Base-by-base conservation (phyloP, 371 early-diverging fungal genomes). In the Mortierella sp. region DNA sequence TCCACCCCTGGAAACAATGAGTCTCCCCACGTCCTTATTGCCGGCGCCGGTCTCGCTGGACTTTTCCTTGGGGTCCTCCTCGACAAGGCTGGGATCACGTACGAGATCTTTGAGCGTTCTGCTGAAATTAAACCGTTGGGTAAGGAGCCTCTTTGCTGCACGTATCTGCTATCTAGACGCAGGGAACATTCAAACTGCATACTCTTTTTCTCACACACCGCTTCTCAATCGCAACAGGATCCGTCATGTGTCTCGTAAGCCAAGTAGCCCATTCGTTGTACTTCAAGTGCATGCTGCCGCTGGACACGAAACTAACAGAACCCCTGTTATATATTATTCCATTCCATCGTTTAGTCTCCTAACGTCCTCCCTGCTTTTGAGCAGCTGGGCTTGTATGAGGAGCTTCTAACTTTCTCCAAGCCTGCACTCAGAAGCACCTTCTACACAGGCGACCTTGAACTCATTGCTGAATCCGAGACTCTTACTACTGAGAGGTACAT, bases 311-410 rank as follows among this genome's bases (percentile, higher is more conserved):
- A 6, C 43, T 40, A 40, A 40, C 4, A 40, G 43, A 40, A 31
- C 61, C 31, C 16, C 5, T 31, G 5, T 59, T 55, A 51, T n/a
- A n/a, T 10, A 11, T 31, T 59, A n/a, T 16, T 16, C 5, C 16
- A 55, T 14, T 16, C 28, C 59, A 24, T 9, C 3, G 9, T 24
- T 5, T 64, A 64, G 67, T 34, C 67, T 21, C 67, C 50, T 1
- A 81, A 81, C 67, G 73, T 81, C 26, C 57, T 81, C 4, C 74
- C 81, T 5, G 74, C 55, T 8, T 73, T 81, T 34, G 77, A 81
- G 43, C 81, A 81, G 34, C 43, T 76, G 24, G 81, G 72, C 9
- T 9, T 81, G 9, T 71, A 70, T 11, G 81, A 81, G 0, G 81
- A 81, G 19, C 37, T 76, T 5, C 10, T 48, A n/a, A 43, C 46